Conservation (phyloP, 352 stramenopile genomes). For the Phytophthora macrochlamydospora region DNA sequence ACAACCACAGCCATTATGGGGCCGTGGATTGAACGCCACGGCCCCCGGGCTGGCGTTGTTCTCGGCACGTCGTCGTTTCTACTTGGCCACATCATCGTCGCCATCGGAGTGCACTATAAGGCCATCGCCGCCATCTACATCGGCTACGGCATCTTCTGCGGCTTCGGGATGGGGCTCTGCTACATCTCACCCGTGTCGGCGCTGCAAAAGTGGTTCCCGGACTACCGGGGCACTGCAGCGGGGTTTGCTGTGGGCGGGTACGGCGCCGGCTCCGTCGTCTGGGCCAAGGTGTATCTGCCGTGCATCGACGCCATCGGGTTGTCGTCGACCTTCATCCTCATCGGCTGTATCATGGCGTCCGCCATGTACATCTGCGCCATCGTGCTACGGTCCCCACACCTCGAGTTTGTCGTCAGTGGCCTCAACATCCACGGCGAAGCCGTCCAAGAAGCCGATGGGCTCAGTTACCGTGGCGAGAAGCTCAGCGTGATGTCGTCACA, state of each 20-base stretch:
- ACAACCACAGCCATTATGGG: slow-evolving; percentile 62
- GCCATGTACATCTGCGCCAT: slow-evolving; percentile 50
- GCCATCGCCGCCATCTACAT: slow-evolving; percentile 57
- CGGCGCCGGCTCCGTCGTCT: slow-evolving; percentile 60
- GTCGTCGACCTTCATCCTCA: slow-evolving; percentile 48
- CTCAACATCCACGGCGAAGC: slow-evolving; percentile 65
- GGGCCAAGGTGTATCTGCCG: slow-evolving; percentile 61
- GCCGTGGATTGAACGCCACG: slow-evolving; percentile 64
- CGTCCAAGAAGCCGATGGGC: slow-evolving; percentile 38
- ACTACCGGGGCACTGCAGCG: slow-evolving; percentile 63
- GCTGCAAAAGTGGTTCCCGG: slow-evolving; percentile 73
- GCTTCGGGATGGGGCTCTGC: slow-evolving; percentile 66
- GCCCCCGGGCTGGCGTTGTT: slow-evolving; percentile 44
- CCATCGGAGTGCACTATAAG: slow-evolving; percentile 54
- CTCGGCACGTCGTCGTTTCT: slow-evolving; percentile 55
- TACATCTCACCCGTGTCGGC: slow-evolving; percentile 75
- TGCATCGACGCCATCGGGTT: slow-evolving; percentile 51
- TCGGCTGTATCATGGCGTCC: slow-evolving; percentile 43
- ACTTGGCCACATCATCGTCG: slow-evolving; percentile 50
- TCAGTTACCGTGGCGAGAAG: slow-evolving; percentile 35
- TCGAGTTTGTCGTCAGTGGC: slow-evolving; percentile 51
- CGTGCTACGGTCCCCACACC: slow-evolving; percentile 48
- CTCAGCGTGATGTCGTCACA: slow-evolving; percentile 40
- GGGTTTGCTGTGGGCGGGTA: slow-evolving; percentile 67
- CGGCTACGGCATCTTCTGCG: slow-evolving; percentile 61